Evolutionary conservation across 2,329 filamentous ascomycete species (phyloP).

Genomic region (Aureobasidium subglaciale): DNA sequence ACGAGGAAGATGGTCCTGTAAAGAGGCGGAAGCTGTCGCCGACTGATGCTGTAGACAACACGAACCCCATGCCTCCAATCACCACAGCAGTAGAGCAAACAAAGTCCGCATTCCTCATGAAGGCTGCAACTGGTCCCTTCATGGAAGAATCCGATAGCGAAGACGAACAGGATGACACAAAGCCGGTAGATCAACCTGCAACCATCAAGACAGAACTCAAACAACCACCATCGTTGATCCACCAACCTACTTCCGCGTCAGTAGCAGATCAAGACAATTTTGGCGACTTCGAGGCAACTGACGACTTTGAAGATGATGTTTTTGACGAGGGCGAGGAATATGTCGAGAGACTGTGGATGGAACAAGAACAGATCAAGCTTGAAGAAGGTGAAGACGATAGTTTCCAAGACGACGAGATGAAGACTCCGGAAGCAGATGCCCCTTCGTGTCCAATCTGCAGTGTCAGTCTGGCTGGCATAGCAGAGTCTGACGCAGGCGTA

Average conservation of each 20-base stretch:
- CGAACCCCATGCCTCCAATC: constrained; percentile 31
- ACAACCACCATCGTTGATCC: constrained; percentile 1
- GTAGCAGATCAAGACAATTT: constrained; percentile 39
- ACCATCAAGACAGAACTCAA: constrained; percentile 2
- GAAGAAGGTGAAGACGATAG: constrained; percentile 39
- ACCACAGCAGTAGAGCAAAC: not conserved
- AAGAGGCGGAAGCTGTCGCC: constrained; percentile 34
- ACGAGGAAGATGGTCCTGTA: constrained; percentile 35
- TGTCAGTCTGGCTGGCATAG: constrained; percentile 49
- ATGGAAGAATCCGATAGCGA: constrained; percentile 63
- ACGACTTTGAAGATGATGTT: constrained; percentile 55
- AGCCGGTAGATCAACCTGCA: not conserved
- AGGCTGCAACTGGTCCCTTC: constrained; percentile 51
- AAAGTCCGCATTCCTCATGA: not conserved
- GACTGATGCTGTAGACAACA: constrained; percentile 25
- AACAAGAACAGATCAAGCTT: constrained; percentile 53
- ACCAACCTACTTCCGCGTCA: constrained; percentile 11
- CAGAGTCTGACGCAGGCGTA: constrained; percentile 59
- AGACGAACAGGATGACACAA: constrained; percentile 28
- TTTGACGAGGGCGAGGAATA: constrained; percentile 48
- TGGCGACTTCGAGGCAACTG: constrained; percentile 45
- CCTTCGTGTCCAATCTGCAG: constrained; percentile 71
- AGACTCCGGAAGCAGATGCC: constrained; percentile 18
- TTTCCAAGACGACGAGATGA: not conserved
- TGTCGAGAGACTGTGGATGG: constrained; percentile 58